These are phyloP conservation scores for Penicillium sp. DNA, from an alignment of 2,329 filamentous ascomycete species.

Conservation along the genomic window DNA sequence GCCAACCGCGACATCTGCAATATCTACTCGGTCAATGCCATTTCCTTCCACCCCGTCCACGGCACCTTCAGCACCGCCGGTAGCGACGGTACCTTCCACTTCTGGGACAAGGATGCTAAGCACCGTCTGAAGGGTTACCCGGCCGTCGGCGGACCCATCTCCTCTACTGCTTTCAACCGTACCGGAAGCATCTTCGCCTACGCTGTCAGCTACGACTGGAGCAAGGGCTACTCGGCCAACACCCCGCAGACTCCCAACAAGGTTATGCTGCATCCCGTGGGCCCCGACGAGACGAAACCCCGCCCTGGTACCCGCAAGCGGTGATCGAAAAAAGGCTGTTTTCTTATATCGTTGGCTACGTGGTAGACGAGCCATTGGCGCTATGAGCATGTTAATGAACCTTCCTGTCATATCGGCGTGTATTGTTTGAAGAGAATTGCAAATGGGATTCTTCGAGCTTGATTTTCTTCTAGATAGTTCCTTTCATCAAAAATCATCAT, in stretches of 20 bases:
- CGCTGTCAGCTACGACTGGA: slow-evolving; percentile 95
- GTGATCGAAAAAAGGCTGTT: slow-evolving; percentile 23
- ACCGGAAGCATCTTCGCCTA: slow-evolving; percentile 81
- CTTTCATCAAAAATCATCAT: not conserved
- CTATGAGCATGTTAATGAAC: slow-evolving; percentile 28
- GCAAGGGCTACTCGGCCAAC: slow-evolving; percentile 87
- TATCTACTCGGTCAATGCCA: slow-evolving; percentile 93
- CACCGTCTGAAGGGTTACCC: slow-evolving; percentile 87
- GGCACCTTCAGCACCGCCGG: slow-evolving; percentile 98
- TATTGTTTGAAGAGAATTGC: slow-evolving; percentile 18
- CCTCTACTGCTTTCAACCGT: slow-evolving; percentile 84
- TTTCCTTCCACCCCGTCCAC: slow-evolving; percentile 93
- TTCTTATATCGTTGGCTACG: slow-evolving; percentile 6
- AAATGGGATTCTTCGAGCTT: slow-evolving; percentile 16
- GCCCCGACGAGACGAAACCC: slow-evolving; percentile 60
- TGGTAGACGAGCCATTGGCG: slow-evolving; percentile 13
- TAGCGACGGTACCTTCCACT: slow-evolving; percentile 80
- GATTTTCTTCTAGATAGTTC: not conserved
- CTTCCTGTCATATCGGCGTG: slow-evolving; percentile 21
- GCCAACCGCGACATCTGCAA: slow-evolving; percentile 66
- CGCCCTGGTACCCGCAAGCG: slow-evolving; percentile 45
- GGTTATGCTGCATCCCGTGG: slow-evolving; percentile 77
- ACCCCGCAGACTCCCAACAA: slow-evolving; percentile 66
- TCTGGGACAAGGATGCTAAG: slow-evolving; percentile 82
- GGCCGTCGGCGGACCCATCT: slow-evolving; percentile 78